Evolutionary conservation across 2,329 filamentous ascomycete species (phyloP).

Genomic region (Mycogone perniciosa): DNA sequence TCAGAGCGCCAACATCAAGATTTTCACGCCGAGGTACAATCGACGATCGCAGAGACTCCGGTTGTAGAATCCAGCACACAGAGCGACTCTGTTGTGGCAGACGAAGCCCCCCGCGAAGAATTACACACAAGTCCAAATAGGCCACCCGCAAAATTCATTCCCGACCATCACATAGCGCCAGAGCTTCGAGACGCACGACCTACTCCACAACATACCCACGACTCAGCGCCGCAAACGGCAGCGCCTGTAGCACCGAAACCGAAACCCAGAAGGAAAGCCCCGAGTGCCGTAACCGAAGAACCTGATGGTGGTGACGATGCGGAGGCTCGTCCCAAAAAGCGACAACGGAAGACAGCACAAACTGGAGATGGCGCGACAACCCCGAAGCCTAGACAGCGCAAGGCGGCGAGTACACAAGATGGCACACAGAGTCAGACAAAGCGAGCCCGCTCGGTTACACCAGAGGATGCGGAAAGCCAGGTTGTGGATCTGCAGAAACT

Average conservation of each 20-base stretch:
- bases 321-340: conserved; percentile 25
- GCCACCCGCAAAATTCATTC: neutral
- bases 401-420: conserved; percentile 15
- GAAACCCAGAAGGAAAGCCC: conserved; percentile 8
- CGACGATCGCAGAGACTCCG: neutral
- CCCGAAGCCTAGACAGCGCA: conserved; percentile 23
- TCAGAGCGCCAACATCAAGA: neutral
- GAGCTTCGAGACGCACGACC: conserved; percentile 9
- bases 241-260: conserved; percentile 7
- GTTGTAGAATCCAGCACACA: neutral
- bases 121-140: neutral
- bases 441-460: conserved; percentile 46
- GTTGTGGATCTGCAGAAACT: conserved; percentile 59
- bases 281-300: conserved; percentile 13
- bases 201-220: neutral
- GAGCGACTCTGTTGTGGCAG: neutral
- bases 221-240: neutral
- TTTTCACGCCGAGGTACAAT: neutral
- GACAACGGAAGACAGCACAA: conserved; percentile 25
- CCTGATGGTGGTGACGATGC: conserved; percentile 16
- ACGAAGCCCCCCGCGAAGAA: neutral
- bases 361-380: conserved; percentile 15
- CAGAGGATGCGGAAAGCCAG: conserved; percentile 56
- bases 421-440: conserved; percentile 22
- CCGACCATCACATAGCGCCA: conserved; percentile 10